These are phyloP conservation scores for Termitomyces sp. DNA, from an alignment of 768 basidiomycete genomes.

Conservation along the genomic window DNA sequence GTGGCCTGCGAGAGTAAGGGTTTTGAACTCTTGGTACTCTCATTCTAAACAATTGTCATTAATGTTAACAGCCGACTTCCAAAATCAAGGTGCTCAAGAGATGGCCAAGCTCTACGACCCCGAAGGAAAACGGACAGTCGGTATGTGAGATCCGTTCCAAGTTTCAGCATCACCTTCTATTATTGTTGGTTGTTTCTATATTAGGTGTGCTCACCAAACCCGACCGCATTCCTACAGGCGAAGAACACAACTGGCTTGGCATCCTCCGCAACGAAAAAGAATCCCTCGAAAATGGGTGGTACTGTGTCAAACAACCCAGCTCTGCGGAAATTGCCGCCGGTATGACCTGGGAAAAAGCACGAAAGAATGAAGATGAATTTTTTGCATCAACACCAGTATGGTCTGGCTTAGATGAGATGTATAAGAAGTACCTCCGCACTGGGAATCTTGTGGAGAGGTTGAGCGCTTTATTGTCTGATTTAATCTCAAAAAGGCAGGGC, in stretches of 20 bases:
- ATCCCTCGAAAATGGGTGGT: conserved; percentile 54
- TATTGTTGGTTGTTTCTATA: neutral
- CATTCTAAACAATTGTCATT: neutral
- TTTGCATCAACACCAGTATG: conserved; percentile 53
- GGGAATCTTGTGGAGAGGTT: conserved; percentile 51
- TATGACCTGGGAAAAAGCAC: conserved; percentile 59
- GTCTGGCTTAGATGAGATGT: conserved; percentile 46
- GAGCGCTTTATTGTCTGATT: conserved; percentile 56
- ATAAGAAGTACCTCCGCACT: conserved; percentile 55
- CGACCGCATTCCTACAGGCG: conserved; percentile 57
- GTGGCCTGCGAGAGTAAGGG: conserved; percentile 65
- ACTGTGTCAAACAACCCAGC: conserved; percentile 52
- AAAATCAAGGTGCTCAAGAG: conserved; percentile 72
- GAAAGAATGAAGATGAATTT: conserved; percentile 51
- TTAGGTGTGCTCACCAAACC: conserved; percentile 74
- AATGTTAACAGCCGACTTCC: conserved; percentile 59
- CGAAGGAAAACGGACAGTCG: conserved; percentile 64
- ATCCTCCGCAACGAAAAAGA: conserved; percentile 55
- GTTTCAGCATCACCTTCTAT: neutral
- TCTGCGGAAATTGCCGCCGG: conserved; percentile 47
- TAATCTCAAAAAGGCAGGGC: conserved; percentile 64
- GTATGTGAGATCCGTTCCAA: conserved; percentile 29
- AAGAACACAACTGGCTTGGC: conserved; percentile 52
- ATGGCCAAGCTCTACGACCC: conserved; percentile 60
- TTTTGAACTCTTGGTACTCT: neutral